phyloP scores from a whole-genome alignment of 129 eudicot species.

The Escallonia rubra region DNA sequence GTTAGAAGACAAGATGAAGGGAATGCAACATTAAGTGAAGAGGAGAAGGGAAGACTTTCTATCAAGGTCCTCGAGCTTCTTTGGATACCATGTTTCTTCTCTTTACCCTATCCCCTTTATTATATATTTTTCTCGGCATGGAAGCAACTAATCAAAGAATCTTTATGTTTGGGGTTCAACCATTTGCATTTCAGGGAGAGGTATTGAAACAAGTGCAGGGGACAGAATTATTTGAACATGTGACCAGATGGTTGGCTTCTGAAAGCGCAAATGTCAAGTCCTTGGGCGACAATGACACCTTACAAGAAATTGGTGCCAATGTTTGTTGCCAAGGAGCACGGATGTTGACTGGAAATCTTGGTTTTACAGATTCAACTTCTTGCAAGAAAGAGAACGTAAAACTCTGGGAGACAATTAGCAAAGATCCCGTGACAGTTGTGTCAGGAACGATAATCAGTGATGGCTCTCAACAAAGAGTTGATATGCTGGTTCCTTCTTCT shows the following conservation, averaged over 20 bases:
- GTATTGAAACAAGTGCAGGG: constrained; percentile 2
- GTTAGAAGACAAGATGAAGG: constrained; percentile 2
- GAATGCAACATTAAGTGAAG: constrained; percentile 1
- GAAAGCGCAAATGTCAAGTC: neutral
- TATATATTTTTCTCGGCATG: neutral
- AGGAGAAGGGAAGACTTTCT: constrained; percentile 4
- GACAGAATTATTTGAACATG: neutral
- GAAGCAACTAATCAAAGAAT: neutral
- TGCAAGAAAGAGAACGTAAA: neutral
- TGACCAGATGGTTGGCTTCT: constrained; percentile 1
- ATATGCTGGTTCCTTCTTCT: constrained; percentile 2
- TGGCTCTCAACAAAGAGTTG: neutral
- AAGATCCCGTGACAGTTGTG: neutral
- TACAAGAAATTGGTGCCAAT: neutral
- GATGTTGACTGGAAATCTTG: neutral
- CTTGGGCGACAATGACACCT: neutral
- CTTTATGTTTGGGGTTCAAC: neutral
- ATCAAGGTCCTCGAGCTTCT: neutral
- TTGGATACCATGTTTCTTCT: neutral
- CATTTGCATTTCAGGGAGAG: constrained; percentile 1
- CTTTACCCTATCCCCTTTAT: neutral
- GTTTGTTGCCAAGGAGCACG: constrained; percentile 1
- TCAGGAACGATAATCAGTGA: neutral
- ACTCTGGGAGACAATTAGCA: neutral
- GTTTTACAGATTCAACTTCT: neutral